Evolutionary conservation across 2,329 filamentous ascomycete genomes (phyloP).

Genomic region (Ophiostoma populinum): DNA sequence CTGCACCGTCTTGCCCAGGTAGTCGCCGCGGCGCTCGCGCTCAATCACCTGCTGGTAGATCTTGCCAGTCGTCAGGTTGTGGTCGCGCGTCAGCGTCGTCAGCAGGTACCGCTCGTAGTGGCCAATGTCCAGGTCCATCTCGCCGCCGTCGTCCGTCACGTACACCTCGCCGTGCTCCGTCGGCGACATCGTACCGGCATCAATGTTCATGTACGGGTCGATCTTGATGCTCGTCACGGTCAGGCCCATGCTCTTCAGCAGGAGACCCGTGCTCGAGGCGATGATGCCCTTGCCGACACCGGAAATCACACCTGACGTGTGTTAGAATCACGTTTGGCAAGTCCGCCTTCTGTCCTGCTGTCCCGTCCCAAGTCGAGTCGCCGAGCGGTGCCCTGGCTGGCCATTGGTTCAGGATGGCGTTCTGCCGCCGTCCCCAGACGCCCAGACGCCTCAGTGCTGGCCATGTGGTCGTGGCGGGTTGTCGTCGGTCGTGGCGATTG

Average conservation of each 20-base stretch:
- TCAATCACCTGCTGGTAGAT: slow-evolving; percentile 81
- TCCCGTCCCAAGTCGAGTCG: too few species aligned
- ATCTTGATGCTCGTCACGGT: slow-evolving; percentile 44
- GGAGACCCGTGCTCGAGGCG: slow-evolving; percentile 29
- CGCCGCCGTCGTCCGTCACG: slow-evolving; percentile 69
- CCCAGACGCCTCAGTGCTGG: too few species aligned
- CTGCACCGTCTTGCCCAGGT: slow-evolving; percentile 77
- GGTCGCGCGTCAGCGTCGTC: slow-evolving; percentile 65
- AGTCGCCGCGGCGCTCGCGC: slow-evolving; percentile 49
- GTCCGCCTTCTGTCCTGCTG: too few species aligned
- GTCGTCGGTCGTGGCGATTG: too few species aligned
- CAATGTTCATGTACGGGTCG: slow-evolving; percentile 30
- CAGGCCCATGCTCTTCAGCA: slow-evolving; percentile 66
- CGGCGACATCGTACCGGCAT: slow-evolving; percentile 20
- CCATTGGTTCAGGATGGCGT: too few species aligned
- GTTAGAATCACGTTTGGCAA: too few species aligned
- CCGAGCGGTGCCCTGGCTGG: too few species aligned
- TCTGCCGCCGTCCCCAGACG: too few species aligned
- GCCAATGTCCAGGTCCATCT: slow-evolving; percentile 38
- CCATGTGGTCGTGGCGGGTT: too few species aligned
- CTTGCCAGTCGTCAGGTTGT: slow-evolving; percentile 96
- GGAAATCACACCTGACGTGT: slow-evolving; percentile 11
- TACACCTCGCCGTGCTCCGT: slow-evolving; percentile 67
- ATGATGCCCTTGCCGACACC: slow-evolving; percentile 15
- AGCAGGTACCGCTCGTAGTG: slow-evolving; percentile 56